Conservation (phyloP, 768 basidiomycete species). For the Macrocybe gigantea region DNA sequence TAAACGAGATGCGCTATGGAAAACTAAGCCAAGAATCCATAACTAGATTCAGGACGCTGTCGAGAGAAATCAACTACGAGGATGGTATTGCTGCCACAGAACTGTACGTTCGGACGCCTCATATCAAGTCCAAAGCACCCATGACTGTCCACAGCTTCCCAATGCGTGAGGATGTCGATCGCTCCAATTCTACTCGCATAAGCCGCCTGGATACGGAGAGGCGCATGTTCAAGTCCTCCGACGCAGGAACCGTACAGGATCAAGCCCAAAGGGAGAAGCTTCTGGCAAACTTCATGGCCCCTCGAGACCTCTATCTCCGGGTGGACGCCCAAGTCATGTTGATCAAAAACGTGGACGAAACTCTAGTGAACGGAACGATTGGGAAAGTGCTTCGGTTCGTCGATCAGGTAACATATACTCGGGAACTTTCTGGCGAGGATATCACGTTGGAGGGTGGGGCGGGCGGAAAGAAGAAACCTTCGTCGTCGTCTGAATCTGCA, state of each 20-base stretch:
- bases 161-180: slow-evolving; percentile 85
- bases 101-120: slow-evolving; percentile 45
- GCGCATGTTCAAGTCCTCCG: slow-evolving; percentile 49
- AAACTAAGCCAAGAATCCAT: slow-evolving; percentile 59
- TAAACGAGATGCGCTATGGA: slow-evolving; percentile 98
- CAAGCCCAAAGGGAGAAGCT: slow-evolving; percentile 62
- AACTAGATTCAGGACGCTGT: slow-evolving; percentile 61
- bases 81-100: slow-evolving; percentile 90
- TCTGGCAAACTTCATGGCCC: slow-evolving; percentile 90
- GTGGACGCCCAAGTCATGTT: slow-evolving; percentile 90
- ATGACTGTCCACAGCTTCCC: slow-evolving; percentile 62
- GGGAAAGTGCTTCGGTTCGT: slow-evolving; percentile 77
- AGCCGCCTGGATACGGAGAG: slow-evolving; percentile 46
- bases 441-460: slow-evolving; percentile 11
- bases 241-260: slow-evolving; percentile 57
- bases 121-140: background rate
- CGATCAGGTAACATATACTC: slow-evolving; percentile 42
- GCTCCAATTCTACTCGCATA: slow-evolving; percentile 73
- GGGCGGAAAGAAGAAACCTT: slow-evolving; percentile 19
- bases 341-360: slow-evolving; percentile 90
- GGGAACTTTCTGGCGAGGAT: slow-evolving; percentile 28
- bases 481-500: slow-evolving; percentile 8
- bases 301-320: slow-evolving; percentile 60
- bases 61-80: slow-evolving; percentile 63
- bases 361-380: slow-evolving; percentile 91